Evolutionary conservation across 169 alveolate genomes (phyloP).

Genomic region (Plasmodium vinckei): DNA sequence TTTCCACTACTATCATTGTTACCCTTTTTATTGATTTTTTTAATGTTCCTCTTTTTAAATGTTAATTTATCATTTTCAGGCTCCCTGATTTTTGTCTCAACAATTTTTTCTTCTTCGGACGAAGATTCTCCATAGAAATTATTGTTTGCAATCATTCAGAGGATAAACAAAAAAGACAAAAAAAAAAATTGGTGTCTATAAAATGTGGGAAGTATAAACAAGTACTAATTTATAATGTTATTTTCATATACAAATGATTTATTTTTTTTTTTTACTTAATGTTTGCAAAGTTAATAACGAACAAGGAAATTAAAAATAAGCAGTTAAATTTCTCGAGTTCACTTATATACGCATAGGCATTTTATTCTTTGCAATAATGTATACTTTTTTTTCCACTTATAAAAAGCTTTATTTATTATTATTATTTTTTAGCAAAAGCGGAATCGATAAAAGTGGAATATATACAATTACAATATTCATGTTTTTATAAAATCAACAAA

Average conservation of each 20-base stretch:
- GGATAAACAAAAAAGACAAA: slow-evolving; percentile 1
- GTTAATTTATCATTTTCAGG: slow-evolving; percentile 13
- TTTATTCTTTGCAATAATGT: slow-evolving; percentile 6
- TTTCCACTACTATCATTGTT: slow-evolving; percentile 2
- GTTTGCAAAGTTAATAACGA: background rate
- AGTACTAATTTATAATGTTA: no score
- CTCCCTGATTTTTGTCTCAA: slow-evolving; percentile 14
- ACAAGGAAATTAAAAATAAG: background rate
- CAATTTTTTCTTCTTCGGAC: slow-evolving; percentile 51
- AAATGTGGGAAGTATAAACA: background rate
- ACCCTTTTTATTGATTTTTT: slow-evolving; percentile 26
- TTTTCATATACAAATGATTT: no score
- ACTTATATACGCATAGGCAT: background rate
- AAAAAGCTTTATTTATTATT: slow-evolving; percentile 56
- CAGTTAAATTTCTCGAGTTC: background rate
- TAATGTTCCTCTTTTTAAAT: slow-evolving; percentile 57
- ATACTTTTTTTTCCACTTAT: slow-evolving; percentile 38
- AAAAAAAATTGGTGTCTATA: background rate
- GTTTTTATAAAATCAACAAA: background rate
- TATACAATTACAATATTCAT: background rate
- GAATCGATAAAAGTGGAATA: slow-evolving; percentile 60
- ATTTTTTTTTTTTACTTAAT: no score
- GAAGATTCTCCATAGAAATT: slow-evolving; percentile 42
- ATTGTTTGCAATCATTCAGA: slow-evolving; percentile 69
- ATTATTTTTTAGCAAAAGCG: slow-evolving; percentile 42